A percentile compares a stretch with the other conserved stretches of the same genome.
These are phyloP conservation scores for Pythium monospermum DNA, from an alignment of 352 stramenopile genomes.

Conservation along the genomic window DNA sequence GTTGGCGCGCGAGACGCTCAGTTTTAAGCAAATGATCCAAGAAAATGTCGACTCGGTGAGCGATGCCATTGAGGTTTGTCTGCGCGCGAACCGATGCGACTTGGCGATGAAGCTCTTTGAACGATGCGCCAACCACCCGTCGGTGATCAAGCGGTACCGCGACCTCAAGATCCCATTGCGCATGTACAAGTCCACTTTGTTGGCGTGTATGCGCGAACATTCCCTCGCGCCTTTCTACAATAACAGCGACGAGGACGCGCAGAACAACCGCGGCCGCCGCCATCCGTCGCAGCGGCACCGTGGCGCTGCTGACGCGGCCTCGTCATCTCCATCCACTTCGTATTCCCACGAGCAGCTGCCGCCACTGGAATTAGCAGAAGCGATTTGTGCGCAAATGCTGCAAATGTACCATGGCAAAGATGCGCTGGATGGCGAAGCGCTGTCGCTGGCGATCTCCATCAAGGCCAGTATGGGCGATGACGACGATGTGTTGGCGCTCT, in stretches of 20 bases:
- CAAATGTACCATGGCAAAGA: slow-evolving; percentile 35
- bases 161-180: slow-evolving; percentile 39
- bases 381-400: slow-evolving; percentile 67
- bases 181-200: slow-evolving; percentile 64
- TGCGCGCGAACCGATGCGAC: slow-evolving; percentile 37
- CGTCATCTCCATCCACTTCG: no score
- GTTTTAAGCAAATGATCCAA: slow-evolving; percentile 56
- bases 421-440: slow-evolving; percentile 50
- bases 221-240: slow-evolving; percentile 15
- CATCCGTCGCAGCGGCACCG: no score
- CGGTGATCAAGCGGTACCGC: slow-evolving; percentile 24
- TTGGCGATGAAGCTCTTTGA: slow-evolving; percentile 63
- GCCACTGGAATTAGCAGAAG: slow-evolving; percentile 53
- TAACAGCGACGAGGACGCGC: slow-evolving; percentile 6
- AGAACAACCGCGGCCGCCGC: no score
- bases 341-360: no score
- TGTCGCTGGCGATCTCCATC: slow-evolving; percentile 78
- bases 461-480: slow-evolving; percentile 64
- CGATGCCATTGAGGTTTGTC: slow-evolving; percentile 64
- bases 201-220: slow-evolving; percentile 46
- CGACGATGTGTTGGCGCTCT: slow-evolving; percentile 71
- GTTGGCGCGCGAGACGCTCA: slow-evolving; percentile 64
- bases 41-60: slow-evolving; percentile 65
- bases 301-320: no score
- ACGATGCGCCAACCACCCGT: slow-evolving; percentile 34